Conservation (phyloP, 140 eudicot species). For the Anethum foeniculum region DNA sequence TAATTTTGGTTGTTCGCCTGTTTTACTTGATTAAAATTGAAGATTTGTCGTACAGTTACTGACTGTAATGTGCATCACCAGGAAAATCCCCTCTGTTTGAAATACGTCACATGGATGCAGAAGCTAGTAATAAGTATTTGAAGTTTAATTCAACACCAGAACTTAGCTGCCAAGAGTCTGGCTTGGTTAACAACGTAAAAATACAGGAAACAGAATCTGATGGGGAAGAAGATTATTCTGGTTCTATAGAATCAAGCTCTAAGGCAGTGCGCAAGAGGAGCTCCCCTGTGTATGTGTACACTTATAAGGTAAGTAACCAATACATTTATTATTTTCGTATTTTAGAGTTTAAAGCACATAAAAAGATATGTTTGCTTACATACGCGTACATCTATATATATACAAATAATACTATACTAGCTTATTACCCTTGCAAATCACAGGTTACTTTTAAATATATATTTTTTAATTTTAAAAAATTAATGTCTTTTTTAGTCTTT, state of each 20-base stretch:
- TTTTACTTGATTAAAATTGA: neutral
- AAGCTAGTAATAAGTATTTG: constrained; percentile 28
- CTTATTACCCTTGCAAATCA: too few relatives aligned
- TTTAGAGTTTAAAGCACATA: neutral
- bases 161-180: constrained; percentile 21
- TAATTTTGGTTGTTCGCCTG: constrained; percentile 3
- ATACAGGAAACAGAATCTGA: constrained; percentile 25
- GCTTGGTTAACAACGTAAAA: constrained; percentile 18
- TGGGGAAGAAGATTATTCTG: constrained; percentile 29
- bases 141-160: constrained; percentile 30
- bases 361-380: neutral
- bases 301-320: constrained; percentile 55
- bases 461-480: neutral
- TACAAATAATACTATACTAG: neutral
- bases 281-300: constrained; percentile 53
- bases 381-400: neutral
- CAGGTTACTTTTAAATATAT: neutral
- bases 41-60: neutral
- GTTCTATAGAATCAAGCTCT: constrained; percentile 23
- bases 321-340: neutral
- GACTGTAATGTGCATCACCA: constrained; percentile 10
- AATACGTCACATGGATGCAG: constrained; percentile 52
- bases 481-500: too few relatives aligned
- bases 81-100: constrained; percentile 66
- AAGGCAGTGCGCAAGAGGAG: constrained; percentile 27